phyloP scores from a whole-genome alignment of 1,139 yeast species.

The Suzukiozyma palmioleophila region DNA sequence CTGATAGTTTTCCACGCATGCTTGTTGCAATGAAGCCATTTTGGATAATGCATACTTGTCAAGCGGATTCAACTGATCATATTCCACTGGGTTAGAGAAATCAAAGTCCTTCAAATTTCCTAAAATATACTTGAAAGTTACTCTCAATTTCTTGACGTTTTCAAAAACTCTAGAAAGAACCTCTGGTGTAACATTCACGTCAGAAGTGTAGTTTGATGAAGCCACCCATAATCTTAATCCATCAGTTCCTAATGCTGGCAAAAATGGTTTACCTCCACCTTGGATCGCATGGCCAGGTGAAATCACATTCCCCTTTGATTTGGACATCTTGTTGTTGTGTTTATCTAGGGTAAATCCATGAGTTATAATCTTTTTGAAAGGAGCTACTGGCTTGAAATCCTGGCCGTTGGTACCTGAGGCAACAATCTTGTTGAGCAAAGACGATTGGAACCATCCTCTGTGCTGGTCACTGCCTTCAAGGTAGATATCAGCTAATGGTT shows the following conservation, averaged over 20 bases:
- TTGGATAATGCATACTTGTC: conserved; percentile 65
- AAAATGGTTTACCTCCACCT: conserved; percentile 53
- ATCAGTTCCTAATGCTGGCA: conserved; percentile 82
- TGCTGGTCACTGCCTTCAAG: conserved; percentile 97
- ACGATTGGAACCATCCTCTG: conserved; percentile 98
- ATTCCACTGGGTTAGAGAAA: conserved; percentile 14
- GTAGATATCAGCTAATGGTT: conserved; percentile 68
- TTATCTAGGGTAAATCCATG: conserved; percentile 93
- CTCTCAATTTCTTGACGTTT: conserved; percentile 72
- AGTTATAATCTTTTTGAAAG: conserved; percentile 73
- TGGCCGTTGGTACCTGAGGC: conserved; percentile 30
- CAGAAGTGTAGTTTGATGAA: conserved; percentile 79
- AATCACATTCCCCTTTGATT: conserved; percentile 81
- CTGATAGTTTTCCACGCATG: conserved; percentile 44
- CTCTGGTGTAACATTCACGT: conserved; percentile 70
- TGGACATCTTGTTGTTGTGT: conserved; percentile 88
- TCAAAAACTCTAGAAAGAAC: conserved; percentile 75
- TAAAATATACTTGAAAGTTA: conserved; percentile 73
- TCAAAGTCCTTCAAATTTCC: conserved; percentile 60
- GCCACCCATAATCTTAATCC: conserved; percentile 92
- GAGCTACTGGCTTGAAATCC: conserved; percentile 49
- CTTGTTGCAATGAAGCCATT: conserved; percentile 44
- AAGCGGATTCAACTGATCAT: conserved; percentile 44
- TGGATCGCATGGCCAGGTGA: conserved; percentile 62
- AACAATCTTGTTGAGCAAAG: conserved; percentile 74